Base-by-base conservation (phyloP, 2,329 filamentous ascomycete genomes). In the Coleophoma crateriformis region DNA sequence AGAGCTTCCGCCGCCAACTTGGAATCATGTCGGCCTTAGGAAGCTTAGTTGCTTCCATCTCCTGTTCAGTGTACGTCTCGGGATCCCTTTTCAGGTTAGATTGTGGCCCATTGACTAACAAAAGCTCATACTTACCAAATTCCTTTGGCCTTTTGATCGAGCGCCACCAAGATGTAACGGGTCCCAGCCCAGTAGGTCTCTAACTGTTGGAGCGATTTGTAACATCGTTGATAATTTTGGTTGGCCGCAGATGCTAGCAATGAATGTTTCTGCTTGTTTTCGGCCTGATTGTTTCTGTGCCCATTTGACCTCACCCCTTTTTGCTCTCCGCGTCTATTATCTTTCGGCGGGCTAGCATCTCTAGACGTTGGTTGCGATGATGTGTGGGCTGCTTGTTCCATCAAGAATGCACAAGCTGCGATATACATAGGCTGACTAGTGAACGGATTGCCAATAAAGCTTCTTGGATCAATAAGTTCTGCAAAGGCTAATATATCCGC, bases 391-490 rank as follows among this genome's bases (percentile, higher is more conserved):
- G 82, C 84, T 4, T 87, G 89, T 63, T 95, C 90, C 70, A 90
- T 89, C 14, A 95, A 71, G 58, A 95, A 95, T 0, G 90, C 90
- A 62, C 89, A 95, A 1, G 89, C 90, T 1, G 90, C 90, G 52
- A 95, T 92, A 59, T 95, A 95, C 61, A 95, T 95, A 0, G 90
- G 90, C 66, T 95, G 90, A 44, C 87, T 90, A 0, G 88, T 94
- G 57, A 95, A 95, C 0, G 90, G 90, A 52, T 94, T 95, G 1
- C 89, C 88, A 33, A 91, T 85, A 49, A 91, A 89, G 58, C 89
- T 91, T 64, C 88, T 90, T 0, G 87, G 83, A 64, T 95, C 88
- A 46, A 94, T 88, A 10, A 95, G 71, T 62, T 95, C 88, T 0
- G 89, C 88, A 65, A 95, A 95, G 1, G 87, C 85, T 8, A 95